phyloP scores from a whole-genome alignment of 192 early-diverging fungal species.

The Allomyces arbusculus region DNA sequence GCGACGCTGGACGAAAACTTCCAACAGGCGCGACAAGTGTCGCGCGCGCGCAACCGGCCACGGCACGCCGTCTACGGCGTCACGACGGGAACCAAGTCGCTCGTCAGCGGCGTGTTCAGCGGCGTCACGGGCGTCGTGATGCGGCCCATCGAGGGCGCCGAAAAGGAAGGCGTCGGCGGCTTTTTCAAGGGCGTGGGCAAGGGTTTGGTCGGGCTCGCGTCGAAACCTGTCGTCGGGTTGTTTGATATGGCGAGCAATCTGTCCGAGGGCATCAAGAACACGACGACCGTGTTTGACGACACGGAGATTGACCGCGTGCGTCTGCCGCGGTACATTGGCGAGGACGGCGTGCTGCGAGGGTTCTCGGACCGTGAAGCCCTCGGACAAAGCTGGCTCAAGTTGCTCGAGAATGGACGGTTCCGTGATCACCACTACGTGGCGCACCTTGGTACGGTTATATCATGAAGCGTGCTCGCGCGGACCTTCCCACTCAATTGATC shows the following conservation, averaged over 20 bases:
- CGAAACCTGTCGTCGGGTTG: constrained; percentile 88
- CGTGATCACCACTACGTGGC: constrained; percentile 68
- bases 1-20: constrained; percentile 84
- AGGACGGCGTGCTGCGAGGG: constrained; percentile 59
- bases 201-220: constrained; percentile 78
- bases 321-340: constrained; percentile 61
- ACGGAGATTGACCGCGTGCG: constrained; percentile 66
- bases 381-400: constrained; percentile 70
- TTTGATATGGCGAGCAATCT: constrained; percentile 90
- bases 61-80: constrained; percentile 77
- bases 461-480: not conserved
- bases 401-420: constrained; percentile 52
- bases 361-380: constrained; percentile 58
- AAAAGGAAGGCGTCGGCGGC: constrained; percentile 72
- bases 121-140: constrained; percentile 74
- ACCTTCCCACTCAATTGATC: not conserved
- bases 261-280: constrained; percentile 80
- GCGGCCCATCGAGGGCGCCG: constrained; percentile 71
- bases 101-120: constrained; percentile 62
- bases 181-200: constrained; percentile 91
- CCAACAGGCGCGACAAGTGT: constrained; percentile 63
- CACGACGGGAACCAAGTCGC: constrained; percentile 61
- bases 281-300: constrained; percentile 70
- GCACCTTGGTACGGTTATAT: constrained; percentile 31
- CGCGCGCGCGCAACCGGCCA: constrained; percentile 64